Percentiles rank a stretch among this genome's conserved stretches.
These are phyloP conservation scores for Sporothrix globosa DNA, from an alignment of 2,329 filamentous ascomycete genomes.

Conservation along the genomic window DNA sequence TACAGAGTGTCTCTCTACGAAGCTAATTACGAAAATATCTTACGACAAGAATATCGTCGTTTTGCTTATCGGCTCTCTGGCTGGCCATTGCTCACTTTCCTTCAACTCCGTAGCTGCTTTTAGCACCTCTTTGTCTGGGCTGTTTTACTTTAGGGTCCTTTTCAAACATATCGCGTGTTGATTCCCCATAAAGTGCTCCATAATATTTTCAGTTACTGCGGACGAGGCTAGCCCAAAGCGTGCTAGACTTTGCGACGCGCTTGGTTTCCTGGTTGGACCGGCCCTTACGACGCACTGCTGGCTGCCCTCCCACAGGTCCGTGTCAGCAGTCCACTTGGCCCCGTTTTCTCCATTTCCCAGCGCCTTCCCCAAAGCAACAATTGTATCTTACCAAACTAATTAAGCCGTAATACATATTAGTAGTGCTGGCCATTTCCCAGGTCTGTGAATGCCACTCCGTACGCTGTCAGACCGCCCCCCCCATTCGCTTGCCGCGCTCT, in stretches of 20 bases:
- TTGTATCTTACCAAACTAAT: neutral
- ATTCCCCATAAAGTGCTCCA: conserved; percentile 17
- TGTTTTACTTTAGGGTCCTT: conserved; percentile 14
- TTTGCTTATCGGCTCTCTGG: neutral
- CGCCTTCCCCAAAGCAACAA: neutral
- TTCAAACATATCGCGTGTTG: conserved; percentile 13
- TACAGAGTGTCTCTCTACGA: neutral
- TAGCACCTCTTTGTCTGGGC: neutral
- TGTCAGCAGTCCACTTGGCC: neutral
- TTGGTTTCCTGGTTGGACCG: neutral
- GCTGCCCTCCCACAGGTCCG: conserved; percentile 8
- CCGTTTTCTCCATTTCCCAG: conserved; percentile 5
- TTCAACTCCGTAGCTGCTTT: neutral
- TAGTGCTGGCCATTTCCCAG: conserved; percentile 9
- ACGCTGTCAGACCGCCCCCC: neutral
- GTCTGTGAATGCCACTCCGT: neutral
- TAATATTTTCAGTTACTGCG: neutral
- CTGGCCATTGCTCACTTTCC: conserved; percentile 1
- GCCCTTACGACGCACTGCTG: conserved; percentile 13
- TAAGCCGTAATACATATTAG: neutral
- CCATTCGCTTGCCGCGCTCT: conserved; percentile 23
- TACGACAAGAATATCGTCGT: neutral
- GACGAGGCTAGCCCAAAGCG: neutral
- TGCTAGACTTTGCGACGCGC: neutral
- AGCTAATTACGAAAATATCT: neutral